Conservation (phyloP, 306 rosid genomes). For the Neltuma alba region DNA sequence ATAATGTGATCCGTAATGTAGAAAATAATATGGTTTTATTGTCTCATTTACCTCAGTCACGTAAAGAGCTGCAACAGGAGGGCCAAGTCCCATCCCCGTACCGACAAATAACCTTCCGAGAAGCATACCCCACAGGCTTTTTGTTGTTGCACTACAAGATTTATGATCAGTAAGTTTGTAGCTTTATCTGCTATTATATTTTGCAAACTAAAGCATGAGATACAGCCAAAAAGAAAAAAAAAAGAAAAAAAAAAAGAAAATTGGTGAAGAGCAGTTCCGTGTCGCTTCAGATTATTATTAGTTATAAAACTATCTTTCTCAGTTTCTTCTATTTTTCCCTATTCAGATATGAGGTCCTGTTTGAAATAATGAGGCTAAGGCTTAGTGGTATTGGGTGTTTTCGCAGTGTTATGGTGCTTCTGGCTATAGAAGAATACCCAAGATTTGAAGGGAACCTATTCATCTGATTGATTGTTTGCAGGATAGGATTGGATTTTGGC, state of each 20-base stretch:
- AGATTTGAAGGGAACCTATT: neutral
- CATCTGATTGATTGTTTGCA: neutral
- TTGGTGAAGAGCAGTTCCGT: neutral
- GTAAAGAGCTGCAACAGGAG: conserved; percentile 83
- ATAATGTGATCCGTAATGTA: conserved; percentile 14
- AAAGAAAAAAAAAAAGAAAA: neutral
- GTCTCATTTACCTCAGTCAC: conserved; percentile 69
- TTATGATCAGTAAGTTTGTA: conserved; percentile 31
- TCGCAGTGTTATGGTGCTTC: neutral
- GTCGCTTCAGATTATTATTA: neutral
- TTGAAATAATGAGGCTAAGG: neutral
- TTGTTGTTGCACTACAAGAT: conserved; percentile 67
- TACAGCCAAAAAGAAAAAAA: neutral
- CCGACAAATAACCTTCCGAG: conserved; percentile 86
- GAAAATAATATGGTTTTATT: conserved; percentile 27
- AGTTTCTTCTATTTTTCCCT: conserved; percentile 24
- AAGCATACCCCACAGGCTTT: conserved; percentile 81
- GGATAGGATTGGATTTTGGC: neutral
- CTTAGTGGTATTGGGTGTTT: neutral
- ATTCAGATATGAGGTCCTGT: neutral
- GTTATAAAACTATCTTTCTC: conserved; percentile 18
- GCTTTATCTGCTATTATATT: conserved; percentile 27
- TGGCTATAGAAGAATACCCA: neutral
- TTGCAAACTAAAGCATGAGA: conserved; percentile 12
- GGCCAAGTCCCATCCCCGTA: conserved; percentile 88